These are phyloP conservation scores for Fagopyrum esculentum DNA, from an alignment of 148 eudicot species.

Conservation along the genomic window DNA sequence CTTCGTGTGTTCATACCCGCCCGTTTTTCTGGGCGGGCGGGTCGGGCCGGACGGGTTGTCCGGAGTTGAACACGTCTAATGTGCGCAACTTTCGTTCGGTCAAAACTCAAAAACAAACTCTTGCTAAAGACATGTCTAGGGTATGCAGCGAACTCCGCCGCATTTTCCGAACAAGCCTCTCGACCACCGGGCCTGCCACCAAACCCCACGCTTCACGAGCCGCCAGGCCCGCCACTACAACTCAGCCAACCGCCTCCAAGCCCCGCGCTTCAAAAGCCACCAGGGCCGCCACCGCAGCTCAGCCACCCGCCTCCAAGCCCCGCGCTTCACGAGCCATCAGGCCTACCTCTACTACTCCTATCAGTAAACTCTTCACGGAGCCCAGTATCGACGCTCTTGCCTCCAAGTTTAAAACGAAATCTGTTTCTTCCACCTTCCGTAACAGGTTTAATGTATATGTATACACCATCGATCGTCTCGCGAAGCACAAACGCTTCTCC, in stretches of 20 bases:
- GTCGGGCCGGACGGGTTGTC: too few relatives aligned
- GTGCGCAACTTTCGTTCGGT: not conserved
- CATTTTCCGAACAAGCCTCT: not conserved
- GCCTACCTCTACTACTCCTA: constrained; percentile 13
- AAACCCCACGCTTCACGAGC: too few relatives aligned
- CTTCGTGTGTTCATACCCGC: too few relatives aligned
- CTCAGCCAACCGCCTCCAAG: not conserved
- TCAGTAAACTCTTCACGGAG: constrained; percentile 25
- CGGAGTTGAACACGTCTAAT: too few relatives aligned
- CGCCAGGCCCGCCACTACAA: not conserved
- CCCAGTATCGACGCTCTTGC: constrained; percentile 18
- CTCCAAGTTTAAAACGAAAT: constrained; percentile 28
- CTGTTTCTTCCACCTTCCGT: constrained; percentile 26
- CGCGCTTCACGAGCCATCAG: constrained; percentile 15
- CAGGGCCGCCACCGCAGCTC: constrained; percentile 1
- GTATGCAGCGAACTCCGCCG: constrained; percentile 6
- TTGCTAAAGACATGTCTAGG: not conserved
- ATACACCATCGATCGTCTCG: constrained; percentile 41
- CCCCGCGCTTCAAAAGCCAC: not conserved
- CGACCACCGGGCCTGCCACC: too few relatives aligned
- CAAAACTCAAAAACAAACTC: not conserved
- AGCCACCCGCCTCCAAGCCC: not conserved
- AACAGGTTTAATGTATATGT: constrained; percentile 27
- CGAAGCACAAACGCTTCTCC: constrained; percentile 30
- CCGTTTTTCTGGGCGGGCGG: too few relatives aligned